A percentile compares a stretch with the other conserved stretches of the same genome.
phyloP scores from a whole-genome alignment of 305 asterid genomes.

The Solanum chacoense region DNA sequence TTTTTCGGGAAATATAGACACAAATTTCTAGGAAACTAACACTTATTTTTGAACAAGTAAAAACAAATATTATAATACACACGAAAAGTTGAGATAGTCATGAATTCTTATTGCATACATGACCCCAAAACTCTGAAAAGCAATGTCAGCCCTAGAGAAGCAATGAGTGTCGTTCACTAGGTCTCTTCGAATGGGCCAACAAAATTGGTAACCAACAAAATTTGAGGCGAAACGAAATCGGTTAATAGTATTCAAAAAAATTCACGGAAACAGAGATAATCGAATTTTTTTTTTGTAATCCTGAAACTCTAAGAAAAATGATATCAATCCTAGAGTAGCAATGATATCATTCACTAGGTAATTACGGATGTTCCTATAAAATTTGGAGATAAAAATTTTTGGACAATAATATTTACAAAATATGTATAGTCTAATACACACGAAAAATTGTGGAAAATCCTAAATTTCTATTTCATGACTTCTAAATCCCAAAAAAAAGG shows the following conservation, averaged over 20 bases:
- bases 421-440: no score
- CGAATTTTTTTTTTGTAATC: no score
- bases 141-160: not conserved
- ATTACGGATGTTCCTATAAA: not conserved
- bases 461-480: no score
- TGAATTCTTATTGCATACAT: not conserved
- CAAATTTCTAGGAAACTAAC: not conserved
- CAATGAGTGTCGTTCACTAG: not conserved
- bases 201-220: no score
- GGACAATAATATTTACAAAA: no score
- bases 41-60: not conserved
- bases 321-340: not conserved
- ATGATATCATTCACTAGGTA: not conserved
- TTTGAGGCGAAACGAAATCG: not conserved
- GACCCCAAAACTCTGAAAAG: not conserved
- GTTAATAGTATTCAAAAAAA: not conserved
- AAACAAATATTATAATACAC: not conserved
- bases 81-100: no score
- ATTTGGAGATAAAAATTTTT: no score
- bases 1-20: not conserved
- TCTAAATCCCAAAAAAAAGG: no score
- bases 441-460: not conserved
- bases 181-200: not conserved
- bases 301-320: not conserved
- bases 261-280: not conserved